Conservation (phyloP, 495 filamentous ascomycete genomes). For the Articulospora tetracladia region DNA sequence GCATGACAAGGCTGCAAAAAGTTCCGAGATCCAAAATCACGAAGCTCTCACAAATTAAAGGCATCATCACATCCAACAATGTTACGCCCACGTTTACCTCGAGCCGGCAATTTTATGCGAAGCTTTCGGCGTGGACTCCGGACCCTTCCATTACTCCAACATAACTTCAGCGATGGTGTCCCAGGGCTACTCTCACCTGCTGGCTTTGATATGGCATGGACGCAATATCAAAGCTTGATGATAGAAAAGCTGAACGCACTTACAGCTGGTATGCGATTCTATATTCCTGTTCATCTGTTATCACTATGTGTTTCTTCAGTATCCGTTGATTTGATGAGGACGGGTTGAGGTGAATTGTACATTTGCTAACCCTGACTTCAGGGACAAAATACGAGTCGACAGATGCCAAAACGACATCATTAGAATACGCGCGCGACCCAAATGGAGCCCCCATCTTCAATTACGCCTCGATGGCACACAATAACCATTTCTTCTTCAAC, state of each 20-base stretch:
- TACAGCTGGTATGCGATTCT: slow-evolving; percentile 57
- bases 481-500: slow-evolving; percentile 94
- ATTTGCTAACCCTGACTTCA: not conserved
- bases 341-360: no score
- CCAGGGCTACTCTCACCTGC: slow-evolving; percentile 60
- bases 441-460: slow-evolving; percentile 80
- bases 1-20: slow-evolving; percentile 2
- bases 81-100: slow-evolving; percentile 25
- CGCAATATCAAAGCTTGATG: slow-evolving; percentile 70
- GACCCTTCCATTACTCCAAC: slow-evolving; percentile 52
- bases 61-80: slow-evolving; percentile 13
- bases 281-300: not conserved
- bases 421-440: slow-evolving; percentile 75
- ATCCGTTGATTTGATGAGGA: no score
- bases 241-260: slow-evolving; percentile 70
- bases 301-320: no score
- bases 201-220: slow-evolving; percentile 75
- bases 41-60: not conserved
- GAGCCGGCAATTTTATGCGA: slow-evolving; percentile 14
- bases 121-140: slow-evolving; percentile 40
- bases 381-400: slow-evolving; percentile 15
- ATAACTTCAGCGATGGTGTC: slow-evolving; percentile 57
- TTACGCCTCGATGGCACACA: slow-evolving; percentile 90
- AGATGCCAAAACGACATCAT: slow-evolving; percentile 57
- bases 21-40: not conserved